Evolutionary conservation across 169 alveolate species (phyloP), one percentile per base, ranked within the genome.

Genomic region (Eimeria acervulina): DNA sequence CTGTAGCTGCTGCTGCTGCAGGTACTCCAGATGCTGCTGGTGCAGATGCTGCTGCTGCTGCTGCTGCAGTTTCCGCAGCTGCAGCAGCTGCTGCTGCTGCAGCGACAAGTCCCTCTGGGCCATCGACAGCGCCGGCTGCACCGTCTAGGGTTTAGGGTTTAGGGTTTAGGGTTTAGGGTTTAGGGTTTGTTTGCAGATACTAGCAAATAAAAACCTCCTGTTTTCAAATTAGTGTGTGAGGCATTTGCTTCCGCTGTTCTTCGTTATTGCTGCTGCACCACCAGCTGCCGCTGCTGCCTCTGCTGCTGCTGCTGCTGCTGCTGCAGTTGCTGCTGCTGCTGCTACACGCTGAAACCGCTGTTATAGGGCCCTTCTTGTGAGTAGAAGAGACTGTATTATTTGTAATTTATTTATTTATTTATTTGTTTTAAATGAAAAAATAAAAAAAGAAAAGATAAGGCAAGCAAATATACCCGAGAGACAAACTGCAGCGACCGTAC

Each of bases 141-240:
- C 4, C 80, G 21, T 6, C 28, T 70, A 28, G 83, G 51, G 83
- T 70, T 33, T 31, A 70, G 83, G 83, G 83, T 38, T 38, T 70
- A 38, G 83, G 83, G 42, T 70, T 70, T 70, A 70, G 83, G 83
- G 83, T 70, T 70, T 70, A 70, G 51, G 83, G 83, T 70, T 70
- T 70, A 66, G 40, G 78, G 78, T 5, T 66, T 61, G 31, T 61
- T 15, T 21, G 72, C 26, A 61, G 17, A 17, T 8, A 61, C 10
- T 10, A 17, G 36, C 26, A 66, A 66, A 31, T 28, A 28, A 17
- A 38, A 74, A 21, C 31, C 6, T 17, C 15, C 59, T 36, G 55
- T 74, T 33, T 74, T 5, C 59, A 2, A 1, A 36, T 70, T 12
- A 36, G 28, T 33, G 3, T 36, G 3, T 36, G 44, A 74, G 52